Evolutionary conservation across 495 filamentous ascomycete species (phyloP), one percentile per base, ranked within the genome.

Genomic region (Melanomma pulvis-pyrius): DNA sequence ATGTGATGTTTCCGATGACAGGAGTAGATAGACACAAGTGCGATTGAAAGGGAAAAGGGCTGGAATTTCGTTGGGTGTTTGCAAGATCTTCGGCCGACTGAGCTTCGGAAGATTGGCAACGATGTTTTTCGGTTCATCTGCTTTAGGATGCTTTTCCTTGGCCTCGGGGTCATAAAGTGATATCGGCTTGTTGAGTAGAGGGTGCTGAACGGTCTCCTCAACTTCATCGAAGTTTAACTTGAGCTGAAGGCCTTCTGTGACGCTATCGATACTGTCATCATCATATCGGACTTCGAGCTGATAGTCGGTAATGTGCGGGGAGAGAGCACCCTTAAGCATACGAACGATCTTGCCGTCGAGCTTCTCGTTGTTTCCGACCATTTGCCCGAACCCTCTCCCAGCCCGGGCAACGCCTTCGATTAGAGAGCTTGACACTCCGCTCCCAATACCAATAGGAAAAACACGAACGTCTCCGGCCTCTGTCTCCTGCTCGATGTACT

Each of bases 251-350:
- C 71, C 73, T 19, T 83, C 81, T 15, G 75, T 71, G 8, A 84
- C 82, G 30, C 75, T 77, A 21, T 88, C 86, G 19, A 89, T 74
- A 3, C 36, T 71, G 15, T 77, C 73, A 54, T 77, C 75, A 41
- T 75, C 78, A 70, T 88, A 87, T 67, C 84, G 81, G 59, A 89
- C 75, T 52, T 88, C 83, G 2, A 90, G 71, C 0, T 76, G 80
- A 65, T 87, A 90, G 59, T 86, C 81, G 22, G 68, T 79, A 58
- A 88, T 75, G 63, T 90, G 84, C 0, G 86, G 85, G 4, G 81
- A 81, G 29, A 91, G 71, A 0, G 86, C 86, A 0, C 82, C 87
- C 68, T 90, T 90, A 34, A 92, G 76, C 86, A 91, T 90, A 7
- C 87, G 81, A 8, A 91, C 79, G 4, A 91, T 80, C 71, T 88